Evolutionary conservation across 306 rosid species (phyloP), one percentile per base, ranked within the genome.

Genomic region (Arachis stenosperma): DNA sequence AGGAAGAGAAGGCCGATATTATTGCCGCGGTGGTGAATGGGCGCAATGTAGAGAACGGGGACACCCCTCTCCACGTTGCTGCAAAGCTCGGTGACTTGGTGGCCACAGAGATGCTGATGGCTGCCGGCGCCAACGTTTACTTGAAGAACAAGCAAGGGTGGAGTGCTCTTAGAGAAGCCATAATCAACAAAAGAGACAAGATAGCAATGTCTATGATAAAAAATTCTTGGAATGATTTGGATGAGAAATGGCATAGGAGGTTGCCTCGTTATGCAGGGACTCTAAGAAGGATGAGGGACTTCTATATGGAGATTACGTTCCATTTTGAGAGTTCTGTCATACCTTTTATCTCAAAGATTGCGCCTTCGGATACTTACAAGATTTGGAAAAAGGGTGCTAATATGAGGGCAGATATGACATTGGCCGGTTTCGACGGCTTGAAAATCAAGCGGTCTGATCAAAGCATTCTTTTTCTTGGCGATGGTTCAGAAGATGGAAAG

Each of bases 381-480:
- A 94, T 94, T 75, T 94, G 98, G 98, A 94, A 94, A 75, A 84
- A 70, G 80, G 98, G 98, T 67, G 96, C 88, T 10, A 91, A 94
- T 78, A 71, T 94, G 91, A 88, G 98, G 57, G 97, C 97, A 43
- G 98, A 94, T 67, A 89, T 94, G 97, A 94, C 97, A 33, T 33
- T 94, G 81, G 96, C 96, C 2, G 98, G 98, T 62, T 94, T 94
- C 57, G 98, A 94, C 84, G 98, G 98, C 41, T 88, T 93, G 62
- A 83, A 87, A 80, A 91, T 91, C 37, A 96, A 90, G 80, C 90
- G 97, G 36, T 81, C 97, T 0, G 93, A 93, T 79, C 97, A 88
- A 82, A 93, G 92, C 63, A 46, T 91, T 78, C 69, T 93, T 63
- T 93, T 93, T 53, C 84, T 89, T 39, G 97, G 98, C n/a, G 98